Conservation (phyloP, 257 asterid species). For the Solanum boliviense region DNA sequence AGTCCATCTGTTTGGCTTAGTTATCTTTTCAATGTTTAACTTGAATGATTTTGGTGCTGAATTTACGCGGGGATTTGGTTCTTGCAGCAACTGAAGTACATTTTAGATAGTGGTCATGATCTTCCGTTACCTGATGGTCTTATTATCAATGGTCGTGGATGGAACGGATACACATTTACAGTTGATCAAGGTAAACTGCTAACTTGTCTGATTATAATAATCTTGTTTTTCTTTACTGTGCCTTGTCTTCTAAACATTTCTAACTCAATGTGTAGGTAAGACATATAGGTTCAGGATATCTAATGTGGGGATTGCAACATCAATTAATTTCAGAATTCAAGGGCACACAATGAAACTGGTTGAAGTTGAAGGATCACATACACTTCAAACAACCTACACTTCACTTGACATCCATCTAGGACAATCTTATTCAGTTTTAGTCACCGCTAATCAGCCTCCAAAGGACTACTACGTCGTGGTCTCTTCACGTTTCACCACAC, state of each 20-base stretch:
- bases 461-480: slow-evolving; percentile 76
- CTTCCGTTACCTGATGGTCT: slow-evolving; percentile 95
- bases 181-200: slow-evolving; percentile 57
- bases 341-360: slow-evolving; percentile 79
- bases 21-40: neutral
- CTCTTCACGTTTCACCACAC: slow-evolving; percentile 73
- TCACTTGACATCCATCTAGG: slow-evolving; percentile 81
- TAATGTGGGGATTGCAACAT: slow-evolving; percentile 69
- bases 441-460: slow-evolving; percentile 68
- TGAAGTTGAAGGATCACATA: slow-evolving; percentile 98
- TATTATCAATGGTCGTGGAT: slow-evolving; percentile 81
- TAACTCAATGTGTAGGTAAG: slow-evolving; percentile 34
- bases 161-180: slow-evolving; percentile 78
- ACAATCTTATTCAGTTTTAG: slow-evolving; percentile 83
- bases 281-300: slow-evolving; percentile 92
- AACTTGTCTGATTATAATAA: neutral
- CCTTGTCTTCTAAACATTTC: neutral
- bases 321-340: slow-evolving; percentile 79
- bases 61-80: neutral
- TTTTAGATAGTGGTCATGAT: slow-evolving; percentile 64
- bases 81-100: slow-evolving; percentile 66
- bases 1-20: slow-evolving; percentile 5
- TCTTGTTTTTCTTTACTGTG: neutral
- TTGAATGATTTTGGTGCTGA: neutral
- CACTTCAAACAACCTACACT: slow-evolving; percentile 58